Evolutionary conservation across 2,329 filamentous ascomycete genomes (phyloP), one percentile per base, ranked within the genome.

Genomic region (Colletotrichum somersetense): DNA sequence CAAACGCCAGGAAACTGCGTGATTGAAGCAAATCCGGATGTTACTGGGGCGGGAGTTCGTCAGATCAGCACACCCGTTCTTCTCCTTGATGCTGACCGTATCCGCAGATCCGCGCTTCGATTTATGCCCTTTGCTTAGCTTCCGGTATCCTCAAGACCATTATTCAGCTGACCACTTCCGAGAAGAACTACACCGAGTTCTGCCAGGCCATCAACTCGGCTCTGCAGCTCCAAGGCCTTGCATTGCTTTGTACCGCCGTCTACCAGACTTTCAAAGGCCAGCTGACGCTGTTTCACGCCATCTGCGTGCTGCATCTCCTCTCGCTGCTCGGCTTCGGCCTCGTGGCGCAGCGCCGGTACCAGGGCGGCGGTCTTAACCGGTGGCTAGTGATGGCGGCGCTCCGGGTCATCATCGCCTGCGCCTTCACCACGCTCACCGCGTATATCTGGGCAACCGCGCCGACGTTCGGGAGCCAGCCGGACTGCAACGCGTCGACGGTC

Each of bases 291-390:
- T 62, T 62, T 7, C 61, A 62, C 46, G 61, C 61, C 44, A 62
- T 62, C 23, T 62, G 46, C 46, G 61, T 62, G 30, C 61, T 52
- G 18, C 61, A 62, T 52, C 46, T 62, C 33, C 20, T 62, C 20
- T 62, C 46, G 61, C 46, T 62, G 6, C 42, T 52, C 4, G 61
- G 46, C 20, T 62, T 62, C n/a, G 46, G 44, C n/a, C 33, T 62
- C 12, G 61, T 52, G 18, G 61, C 46, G 12, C 61, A 62, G 46
- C n/a, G 46, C 6, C 11, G 30, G 16, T 53, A 62, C n/a, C 40
- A 46, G 30, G 46, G 44, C 20, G 61, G 46, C n/a, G 61, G 20
- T 20, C 30, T 62, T 6, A 62, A 38, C 11, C 46, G 61, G 20
- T 62, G 61, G 46, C 44, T 52, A 5, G 44, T 62, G 8, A 33